A percentile compares a stretch with the other conserved stretches of the same genome.
phyloP scores from a whole-genome alignment of 75 land plant genomes.

The Cunninghamia lanceolata region DNA sequence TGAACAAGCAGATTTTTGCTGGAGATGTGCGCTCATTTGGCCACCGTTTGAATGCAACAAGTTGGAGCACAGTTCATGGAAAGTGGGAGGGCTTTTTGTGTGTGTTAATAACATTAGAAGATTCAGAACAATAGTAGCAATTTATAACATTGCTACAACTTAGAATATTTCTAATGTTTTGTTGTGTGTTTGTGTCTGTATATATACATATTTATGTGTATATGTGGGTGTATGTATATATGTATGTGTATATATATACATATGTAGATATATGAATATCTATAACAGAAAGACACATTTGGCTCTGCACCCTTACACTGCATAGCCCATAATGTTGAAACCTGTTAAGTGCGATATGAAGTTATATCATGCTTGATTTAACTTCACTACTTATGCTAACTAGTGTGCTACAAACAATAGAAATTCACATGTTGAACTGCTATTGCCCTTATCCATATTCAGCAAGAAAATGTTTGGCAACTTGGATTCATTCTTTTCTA shows the following conservation, averaged over 20 bases:
- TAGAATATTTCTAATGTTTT: not conserved
- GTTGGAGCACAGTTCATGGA: not conserved
- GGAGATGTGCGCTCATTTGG: not conserved
- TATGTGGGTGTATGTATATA: not conserved
- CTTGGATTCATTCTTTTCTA: not conserved
- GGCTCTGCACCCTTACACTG: not conserved
- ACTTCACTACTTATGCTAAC: not conserved
- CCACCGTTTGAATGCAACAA: not conserved
- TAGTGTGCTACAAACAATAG: not conserved
- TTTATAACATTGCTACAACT: not conserved
- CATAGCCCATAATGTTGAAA: not conserved
- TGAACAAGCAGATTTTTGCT: not conserved
- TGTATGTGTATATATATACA: not conserved
- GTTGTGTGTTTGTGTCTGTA: not conserved
- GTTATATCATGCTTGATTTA: not conserved
- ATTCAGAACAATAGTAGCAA: not conserved
- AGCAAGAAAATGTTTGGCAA: not conserved
- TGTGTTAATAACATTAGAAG: not conserved
- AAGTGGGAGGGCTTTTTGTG: conserved; percentile 4
- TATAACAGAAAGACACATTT: not conserved
- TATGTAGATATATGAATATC: not conserved
- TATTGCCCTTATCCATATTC: not conserved
- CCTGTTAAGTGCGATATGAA: not conserved
- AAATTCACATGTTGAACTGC: not conserved
- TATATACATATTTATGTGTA: not conserved